phyloP scores from a whole-genome alignment of 306 rosid species.

The Benincasa hispida region DNA sequence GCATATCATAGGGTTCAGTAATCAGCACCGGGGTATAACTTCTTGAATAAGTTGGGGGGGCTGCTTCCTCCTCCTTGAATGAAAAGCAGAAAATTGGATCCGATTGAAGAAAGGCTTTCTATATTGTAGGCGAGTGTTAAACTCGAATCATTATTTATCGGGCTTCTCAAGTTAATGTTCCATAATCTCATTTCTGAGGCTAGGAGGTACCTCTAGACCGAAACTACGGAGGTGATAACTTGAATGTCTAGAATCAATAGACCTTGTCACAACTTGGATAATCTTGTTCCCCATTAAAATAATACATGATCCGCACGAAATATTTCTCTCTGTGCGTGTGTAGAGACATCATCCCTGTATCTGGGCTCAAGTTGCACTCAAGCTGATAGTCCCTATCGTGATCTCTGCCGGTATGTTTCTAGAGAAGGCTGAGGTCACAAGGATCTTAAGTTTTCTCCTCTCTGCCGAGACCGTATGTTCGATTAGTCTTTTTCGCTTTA shows the following conservation, averaged over 20 bases:
- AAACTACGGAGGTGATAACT: conserved; percentile 9
- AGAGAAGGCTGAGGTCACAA: conserved; percentile 18
- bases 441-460: conserved; percentile 27
- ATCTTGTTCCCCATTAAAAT: conserved; percentile 29
- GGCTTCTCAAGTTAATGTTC: no score
- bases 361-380: conserved; percentile 21
- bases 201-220: no score
- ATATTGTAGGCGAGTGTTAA: conserved; percentile 16
- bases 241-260: conserved; percentile 25
- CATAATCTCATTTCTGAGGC: no score
- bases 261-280: conserved; percentile 23
- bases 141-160: conserved; percentile 31
- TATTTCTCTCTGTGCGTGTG: conserved; percentile 26
- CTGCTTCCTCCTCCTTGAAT: conserved; percentile 30
- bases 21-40: conserved; percentile 14
- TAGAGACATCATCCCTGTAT: conserved; percentile 23
- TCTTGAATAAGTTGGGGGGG: conserved; percentile 30
- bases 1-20: conserved; percentile 29
- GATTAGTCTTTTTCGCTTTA: conserved; percentile 48
- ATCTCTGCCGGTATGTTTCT: conserved; percentile 34
- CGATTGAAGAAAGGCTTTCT: conserved; percentile 26
- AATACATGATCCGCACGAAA: conserved; percentile 24
- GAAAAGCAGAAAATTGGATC: conserved; percentile 30
- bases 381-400: conserved; percentile 32
- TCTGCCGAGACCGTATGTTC: conserved; percentile 46